These are phyloP conservation scores for Cryphonectria nitschkei DNA, from an alignment of 2,329 filamentous ascomycete species.

Conservation along the genomic window DNA sequence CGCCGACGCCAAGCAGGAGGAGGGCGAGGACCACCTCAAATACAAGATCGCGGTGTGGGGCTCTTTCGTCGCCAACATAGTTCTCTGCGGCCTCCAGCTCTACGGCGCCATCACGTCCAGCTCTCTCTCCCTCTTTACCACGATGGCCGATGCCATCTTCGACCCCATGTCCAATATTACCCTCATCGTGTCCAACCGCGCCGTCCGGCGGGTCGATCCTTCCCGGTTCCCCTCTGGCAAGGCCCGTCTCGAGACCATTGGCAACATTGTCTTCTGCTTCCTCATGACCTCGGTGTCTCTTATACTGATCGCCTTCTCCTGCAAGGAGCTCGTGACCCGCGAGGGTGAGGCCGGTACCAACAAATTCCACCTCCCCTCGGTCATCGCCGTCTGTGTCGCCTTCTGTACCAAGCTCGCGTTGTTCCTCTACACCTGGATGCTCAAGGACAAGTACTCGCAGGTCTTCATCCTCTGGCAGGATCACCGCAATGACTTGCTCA, in stretches of 20 bases:
- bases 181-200: constrained; percentile 83
- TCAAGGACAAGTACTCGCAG: constrained; percentile 90
- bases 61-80: constrained; percentile 78
- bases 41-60: constrained; percentile 69
- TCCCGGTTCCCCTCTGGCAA: constrained; percentile 89
- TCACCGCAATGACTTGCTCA: constrained; percentile 94
- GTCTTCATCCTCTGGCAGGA: constrained; percentile 94
- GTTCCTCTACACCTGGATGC: constrained; percentile 89
- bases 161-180: constrained; percentile 89
- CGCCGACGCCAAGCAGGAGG: constrained; percentile 77
- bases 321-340: constrained; percentile 66
- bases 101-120: constrained; percentile 86
- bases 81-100: constrained; percentile 79
- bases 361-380: constrained; percentile 76
- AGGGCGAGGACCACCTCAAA: constrained; percentile 79
- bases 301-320: constrained; percentile 88
- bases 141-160: constrained; percentile 94
- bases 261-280: constrained; percentile 96
- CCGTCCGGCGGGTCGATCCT: constrained; percentile 84
- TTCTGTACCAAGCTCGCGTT: constrained; percentile 82
- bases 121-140: constrained; percentile 95
- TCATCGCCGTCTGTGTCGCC: constrained; percentile 82
- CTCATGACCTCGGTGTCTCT: constrained; percentile 92
- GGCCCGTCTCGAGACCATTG: constrained; percentile 90
- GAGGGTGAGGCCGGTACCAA: constrained; percentile 56